phyloP scores from a whole-genome alignment of 768 basidiomycete genomes.

The Amanita rubescens region DNA sequence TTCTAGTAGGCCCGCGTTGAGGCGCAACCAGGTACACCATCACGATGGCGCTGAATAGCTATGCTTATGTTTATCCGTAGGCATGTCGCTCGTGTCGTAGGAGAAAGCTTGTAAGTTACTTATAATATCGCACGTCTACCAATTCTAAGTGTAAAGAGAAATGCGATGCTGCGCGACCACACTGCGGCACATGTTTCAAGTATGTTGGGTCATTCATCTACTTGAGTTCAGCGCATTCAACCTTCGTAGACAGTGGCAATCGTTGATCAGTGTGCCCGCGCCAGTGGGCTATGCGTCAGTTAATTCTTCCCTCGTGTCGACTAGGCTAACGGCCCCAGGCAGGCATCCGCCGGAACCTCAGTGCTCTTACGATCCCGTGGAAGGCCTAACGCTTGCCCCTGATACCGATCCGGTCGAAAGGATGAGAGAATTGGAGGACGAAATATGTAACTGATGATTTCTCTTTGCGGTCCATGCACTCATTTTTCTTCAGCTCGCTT shows the following conservation, averaged over 20 bases:
- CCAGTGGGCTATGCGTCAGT: slow-evolving; percentile 80
- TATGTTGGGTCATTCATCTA: slow-evolving; percentile 28
- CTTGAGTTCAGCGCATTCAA: slow-evolving; percentile 2
- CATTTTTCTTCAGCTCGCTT: slow-evolving; percentile 43
- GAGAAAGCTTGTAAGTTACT: slow-evolving; percentile 66
- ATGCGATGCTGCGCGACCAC: slow-evolving; percentile 83
- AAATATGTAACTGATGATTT: slow-evolving; percentile 47
- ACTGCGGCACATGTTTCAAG: slow-evolving; percentile 82
- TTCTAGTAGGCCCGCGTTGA: slow-evolving; percentile 54
- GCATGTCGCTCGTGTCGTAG: slow-evolving; percentile 80
- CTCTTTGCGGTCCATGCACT: not conserved
- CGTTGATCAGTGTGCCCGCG: slow-evolving; percentile 75
- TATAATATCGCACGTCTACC: not conserved
- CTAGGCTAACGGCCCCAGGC: slow-evolving; percentile 9
- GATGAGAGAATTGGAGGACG: slow-evolving; percentile 68
- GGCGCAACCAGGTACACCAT: slow-evolving; percentile 63
- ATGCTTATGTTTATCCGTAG: slow-evolving; percentile 26
- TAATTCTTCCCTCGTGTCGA: slow-evolving; percentile 4
- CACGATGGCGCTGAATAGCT: not conserved
- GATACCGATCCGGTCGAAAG: slow-evolving; percentile 76
- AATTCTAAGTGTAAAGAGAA: slow-evolving; percentile 40
- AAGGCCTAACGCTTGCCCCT: slow-evolving; percentile 68
- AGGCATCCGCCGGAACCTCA: slow-evolving; percentile 84
- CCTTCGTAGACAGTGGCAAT: slow-evolving; percentile 63
- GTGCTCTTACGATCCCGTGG: slow-evolving; percentile 82